These are phyloP conservation scores for Colletotrichum zoysiae DNA, from an alignment of 2,329 filamentous ascomycete species.

Conservation along the genomic window DNA sequence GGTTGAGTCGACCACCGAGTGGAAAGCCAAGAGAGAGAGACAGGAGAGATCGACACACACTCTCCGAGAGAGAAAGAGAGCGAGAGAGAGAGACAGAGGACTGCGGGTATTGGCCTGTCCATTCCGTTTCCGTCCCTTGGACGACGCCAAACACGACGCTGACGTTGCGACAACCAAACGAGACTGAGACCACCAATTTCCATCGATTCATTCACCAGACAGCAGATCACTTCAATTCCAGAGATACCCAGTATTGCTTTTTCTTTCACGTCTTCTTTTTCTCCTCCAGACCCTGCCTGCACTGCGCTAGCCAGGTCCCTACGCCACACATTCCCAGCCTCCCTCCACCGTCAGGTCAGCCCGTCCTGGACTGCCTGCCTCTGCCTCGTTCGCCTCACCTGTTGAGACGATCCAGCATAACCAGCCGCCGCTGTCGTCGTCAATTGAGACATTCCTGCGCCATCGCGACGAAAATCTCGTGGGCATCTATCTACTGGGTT, in stretches of 20 bases:
- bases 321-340: slow-evolving; percentile 14
- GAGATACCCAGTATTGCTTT: slow-evolving; percentile 35
- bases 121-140: neutral
- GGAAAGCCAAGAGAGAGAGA: neutral
- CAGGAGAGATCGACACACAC: neutral
- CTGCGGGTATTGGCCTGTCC: neutral
- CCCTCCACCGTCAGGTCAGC: slow-evolving; percentile 11
- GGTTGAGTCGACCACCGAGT: neutral
- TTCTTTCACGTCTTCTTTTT: no score
- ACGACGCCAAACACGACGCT: slow-evolving; percentile 3
- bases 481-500: neutral
- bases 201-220: neutral
- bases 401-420: slow-evolving; percentile 27
- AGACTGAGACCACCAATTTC: neutral
- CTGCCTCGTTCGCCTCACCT: slow-evolving; percentile 11
- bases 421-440: neutral
- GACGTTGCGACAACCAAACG: neutral
- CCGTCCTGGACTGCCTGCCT: neutral
- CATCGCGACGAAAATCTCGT: slow-evolving; percentile 14
- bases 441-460: slow-evolving; percentile 39
- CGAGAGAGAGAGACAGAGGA: neutral
- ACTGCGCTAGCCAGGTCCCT: neutral
- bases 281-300: neutral
- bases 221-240: slow-evolving; percentile 16
- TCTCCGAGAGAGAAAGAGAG: neutral